Evolutionary conservation across 1,284 basidiomycete genomes (phyloP).

Genomic region (Sporisorium exsertum): DNA sequence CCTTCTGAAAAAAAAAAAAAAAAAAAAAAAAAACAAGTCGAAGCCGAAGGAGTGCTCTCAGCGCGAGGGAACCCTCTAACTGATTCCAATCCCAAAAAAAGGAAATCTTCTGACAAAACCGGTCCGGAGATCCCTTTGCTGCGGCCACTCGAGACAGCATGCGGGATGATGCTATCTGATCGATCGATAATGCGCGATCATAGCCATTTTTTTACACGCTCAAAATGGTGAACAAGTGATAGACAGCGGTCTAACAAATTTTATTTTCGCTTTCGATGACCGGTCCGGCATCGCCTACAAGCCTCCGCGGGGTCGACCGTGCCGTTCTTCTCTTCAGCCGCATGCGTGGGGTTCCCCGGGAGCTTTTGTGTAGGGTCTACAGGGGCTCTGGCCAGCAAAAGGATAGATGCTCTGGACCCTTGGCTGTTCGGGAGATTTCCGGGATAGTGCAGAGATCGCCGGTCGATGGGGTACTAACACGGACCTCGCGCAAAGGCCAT

Average conservation of each 20-base stretch:
- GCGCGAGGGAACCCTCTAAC: too few species aligned
- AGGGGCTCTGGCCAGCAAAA: background rate
- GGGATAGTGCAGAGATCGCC: slow-evolving; percentile 2
- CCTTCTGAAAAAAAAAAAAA: too few species aligned
- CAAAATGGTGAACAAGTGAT: too few species aligned
- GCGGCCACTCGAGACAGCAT: background rate
- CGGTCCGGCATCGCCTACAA: slow-evolving; percentile 2
- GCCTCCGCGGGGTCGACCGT: slow-evolving; percentile 1
- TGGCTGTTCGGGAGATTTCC: background rate
- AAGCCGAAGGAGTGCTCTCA: too few species aligned
- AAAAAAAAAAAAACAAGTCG: too few species aligned
- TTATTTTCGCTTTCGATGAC: background rate
- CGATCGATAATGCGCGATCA: slow-evolving; percentile 22
- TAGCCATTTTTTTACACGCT: background rate
- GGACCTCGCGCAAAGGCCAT: background rate
- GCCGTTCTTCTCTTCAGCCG: background rate
- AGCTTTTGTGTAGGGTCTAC: background rate
- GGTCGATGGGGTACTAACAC: background rate
- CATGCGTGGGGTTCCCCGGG: background rate
- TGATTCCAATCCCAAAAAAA: background rate
- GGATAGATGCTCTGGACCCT: background rate
- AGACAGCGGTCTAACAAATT: slow-evolving; percentile 14
- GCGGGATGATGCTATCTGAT: slow-evolving; percentile 17
- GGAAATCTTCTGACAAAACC: background rate
- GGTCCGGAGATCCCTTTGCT: slow-evolving; percentile 30